Conservation (phyloP, 2,329 filamentous ascomycete species). For the Botrytis deweyae region DNA sequence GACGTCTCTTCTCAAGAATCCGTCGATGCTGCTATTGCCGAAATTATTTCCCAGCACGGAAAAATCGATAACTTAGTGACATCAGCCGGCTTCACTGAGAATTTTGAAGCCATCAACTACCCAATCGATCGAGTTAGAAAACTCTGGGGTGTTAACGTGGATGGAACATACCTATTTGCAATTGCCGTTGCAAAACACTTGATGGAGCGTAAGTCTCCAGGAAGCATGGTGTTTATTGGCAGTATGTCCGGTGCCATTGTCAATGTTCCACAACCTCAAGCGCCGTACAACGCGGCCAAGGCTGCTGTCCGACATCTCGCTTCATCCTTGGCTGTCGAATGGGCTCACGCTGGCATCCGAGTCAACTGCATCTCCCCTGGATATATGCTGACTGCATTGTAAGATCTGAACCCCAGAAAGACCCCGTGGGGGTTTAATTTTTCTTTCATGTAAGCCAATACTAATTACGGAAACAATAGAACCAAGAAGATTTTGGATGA, state of each 20-base stretch:
- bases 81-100: slow-evolving; percentile 95
- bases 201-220: slow-evolving; percentile 74
- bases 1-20: slow-evolving; percentile 81
- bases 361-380: slow-evolving; percentile 95
- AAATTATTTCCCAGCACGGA: slow-evolving; percentile 68
- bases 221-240: slow-evolving; percentile 91
- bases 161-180: slow-evolving; percentile 87
- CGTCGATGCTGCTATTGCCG: slow-evolving; percentile 70
- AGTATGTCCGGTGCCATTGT: slow-evolving; percentile 94
- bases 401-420: slow-evolving; percentile 44
- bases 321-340: slow-evolving; percentile 86
- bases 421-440: slow-evolving; percentile 11
- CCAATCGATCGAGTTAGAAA: slow-evolving; percentile 89
- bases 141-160: slow-evolving; percentile 92
- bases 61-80: slow-evolving; percentile 91
- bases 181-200: slow-evolving; percentile 82
- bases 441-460: slow-evolving; percentile 1
- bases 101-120: slow-evolving; percentile 89
- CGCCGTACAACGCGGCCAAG: slow-evolving; percentile 90
- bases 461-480: slow-evolving; percentile 46
- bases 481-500: slow-evolving; percentile 94
- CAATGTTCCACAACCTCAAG: slow-evolving; percentile 92
- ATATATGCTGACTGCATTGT: slow-evolving; percentile 95
- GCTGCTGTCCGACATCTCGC: slow-evolving; percentile 88
- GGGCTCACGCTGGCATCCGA: slow-evolving; percentile 82